Evolutionary conservation across 164 flowering plant species (phyloP), one percentile per base, ranked within the genome.

Genomic region (Macadamia integrifolia): DNA sequence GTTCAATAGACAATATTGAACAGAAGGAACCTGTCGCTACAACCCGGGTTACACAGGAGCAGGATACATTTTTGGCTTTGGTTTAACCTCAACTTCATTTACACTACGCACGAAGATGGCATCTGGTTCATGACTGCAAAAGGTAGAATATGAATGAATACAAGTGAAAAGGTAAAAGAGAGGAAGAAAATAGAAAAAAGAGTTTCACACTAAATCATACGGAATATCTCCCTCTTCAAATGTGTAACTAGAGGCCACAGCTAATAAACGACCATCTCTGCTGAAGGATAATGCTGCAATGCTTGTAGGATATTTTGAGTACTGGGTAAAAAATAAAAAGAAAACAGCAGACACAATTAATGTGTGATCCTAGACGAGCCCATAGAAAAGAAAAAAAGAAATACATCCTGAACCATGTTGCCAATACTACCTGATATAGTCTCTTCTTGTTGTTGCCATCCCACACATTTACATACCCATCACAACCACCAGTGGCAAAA

Each of bases 401-500:
- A n/a, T 23, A 13, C 29, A 6, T 60, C 72, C 29, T 18, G 1
- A 18, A 49, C 23, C 65, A 31, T 12, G 6, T 42, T 80, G 88
- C 96, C 91, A 68, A 28, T n/a, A 11, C 42, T 80, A 89, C 97
- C 92, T 90, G 98, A 74, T 95, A 92, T 43, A 92, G 78, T 77
- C 98, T 82, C 84, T 94, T 92, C 80, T 94, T 92, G 78, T 94
- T 89, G 81, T 88, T 89, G 14, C 97, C 98, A 77, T 90, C 96
- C 96, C 96, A 92, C 32, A 92, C 88, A 67, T 90, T 92, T 6
- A 90, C 96, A 79, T 69, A 88, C 30, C 98, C 98, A 82, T 92
- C 98, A 81, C 96, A 92, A 55, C 98, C 99, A 66, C 99, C 97
- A 30, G 98, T 94, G 5, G 98, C 98, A 80, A 94, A 91, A 35